A percentile compares a stretch with the other conserved stretches of the same genome.
These are phyloP conservation scores for Westerdykella ornata DNA, from an alignment of 2,329 filamentous ascomycete genomes.

Conservation along the genomic window DNA sequence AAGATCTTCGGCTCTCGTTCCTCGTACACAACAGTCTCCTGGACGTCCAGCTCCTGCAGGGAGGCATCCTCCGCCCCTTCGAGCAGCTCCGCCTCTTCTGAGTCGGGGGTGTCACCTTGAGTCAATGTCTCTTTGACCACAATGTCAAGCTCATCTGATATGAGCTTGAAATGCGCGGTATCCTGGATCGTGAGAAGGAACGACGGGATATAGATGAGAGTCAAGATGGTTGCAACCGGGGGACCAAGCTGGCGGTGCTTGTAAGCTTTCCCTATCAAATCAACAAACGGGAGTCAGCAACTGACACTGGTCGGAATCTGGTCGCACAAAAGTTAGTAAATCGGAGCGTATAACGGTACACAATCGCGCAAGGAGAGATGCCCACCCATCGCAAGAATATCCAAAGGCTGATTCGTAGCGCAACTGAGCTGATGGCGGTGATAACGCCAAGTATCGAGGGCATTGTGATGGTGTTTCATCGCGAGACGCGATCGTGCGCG, in stretches of 20 bases:
- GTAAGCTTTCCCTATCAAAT: background rate
- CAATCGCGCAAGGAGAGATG: conserved; percentile 4
- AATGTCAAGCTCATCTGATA: conserved; percentile 53
- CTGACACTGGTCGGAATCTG: conserved; percentile 32
- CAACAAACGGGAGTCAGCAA: conserved; percentile 1
- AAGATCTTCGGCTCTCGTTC: conserved; percentile 53
- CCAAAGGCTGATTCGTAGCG: conserved; percentile 47
- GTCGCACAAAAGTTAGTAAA: conserved; percentile 4
- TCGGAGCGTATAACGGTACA: background rate
- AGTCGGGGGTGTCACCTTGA: conserved; percentile 25
- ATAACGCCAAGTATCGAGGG: conserved; percentile 31
- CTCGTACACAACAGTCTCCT: conserved; percentile 56
- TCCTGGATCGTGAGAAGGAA: conserved; percentile 55
- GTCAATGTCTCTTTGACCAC: conserved; percentile 39
- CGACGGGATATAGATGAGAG: conserved; percentile 59
- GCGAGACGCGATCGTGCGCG: conserved; percentile 2
- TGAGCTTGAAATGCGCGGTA: conserved; percentile 52
- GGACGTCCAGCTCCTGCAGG: conserved; percentile 49
- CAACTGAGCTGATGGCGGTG: conserved; percentile 43
- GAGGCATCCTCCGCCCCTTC: conserved; percentile 38
- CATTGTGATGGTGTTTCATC: conserved; percentile 18
- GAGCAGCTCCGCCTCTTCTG: conserved; percentile 29
- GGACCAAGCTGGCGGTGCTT: conserved; percentile 32
- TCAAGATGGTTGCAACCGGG: conserved; percentile 52
- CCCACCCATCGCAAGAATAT: conserved; percentile 59